phyloP scores from a whole-genome alignment of 208 protist genomes.

The Trypanosoma brucei region DNA sequence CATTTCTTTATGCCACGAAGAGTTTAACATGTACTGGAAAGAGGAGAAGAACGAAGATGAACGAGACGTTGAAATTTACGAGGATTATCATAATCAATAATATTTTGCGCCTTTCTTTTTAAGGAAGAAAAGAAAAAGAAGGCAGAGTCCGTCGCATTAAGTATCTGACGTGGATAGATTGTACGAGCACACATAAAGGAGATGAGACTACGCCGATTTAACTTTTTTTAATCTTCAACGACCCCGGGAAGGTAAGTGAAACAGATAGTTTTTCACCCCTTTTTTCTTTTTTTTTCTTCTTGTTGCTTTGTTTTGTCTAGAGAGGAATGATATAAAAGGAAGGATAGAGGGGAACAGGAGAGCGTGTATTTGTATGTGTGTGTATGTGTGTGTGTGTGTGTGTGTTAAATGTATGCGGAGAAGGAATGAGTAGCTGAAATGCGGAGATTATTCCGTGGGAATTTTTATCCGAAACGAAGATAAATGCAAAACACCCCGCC shows the following conservation, averaged over 20 bases:
- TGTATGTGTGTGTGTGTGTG: neutral
- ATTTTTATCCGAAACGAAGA: neutral
- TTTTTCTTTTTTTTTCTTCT: too few species aligned
- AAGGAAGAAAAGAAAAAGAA: slow-evolving; percentile 5
- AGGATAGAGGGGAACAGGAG: slow-evolving; percentile 2
- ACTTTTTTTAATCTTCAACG: too few species aligned
- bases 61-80: neutral
- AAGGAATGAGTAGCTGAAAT: too few species aligned
- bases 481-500: neutral
- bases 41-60: too few species aligned
- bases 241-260: too few species aligned
- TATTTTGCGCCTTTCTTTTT: neutral
- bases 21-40: too few species aligned
- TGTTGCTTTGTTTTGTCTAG: neutral
- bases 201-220: too few species aligned
- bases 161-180: too few species aligned
- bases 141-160: neutral
- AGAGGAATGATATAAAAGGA: neutral
- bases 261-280: too few species aligned
- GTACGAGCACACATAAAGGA: too few species aligned
- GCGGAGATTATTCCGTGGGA: too few species aligned
- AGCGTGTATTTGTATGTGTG: neutral
- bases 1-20: too few species aligned
- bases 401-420: neutral
- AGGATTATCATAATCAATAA: neutral